Conservation (phyloP, 1,284 basidiomycete genomes). For the Leccinum ponderosum region DNA sequence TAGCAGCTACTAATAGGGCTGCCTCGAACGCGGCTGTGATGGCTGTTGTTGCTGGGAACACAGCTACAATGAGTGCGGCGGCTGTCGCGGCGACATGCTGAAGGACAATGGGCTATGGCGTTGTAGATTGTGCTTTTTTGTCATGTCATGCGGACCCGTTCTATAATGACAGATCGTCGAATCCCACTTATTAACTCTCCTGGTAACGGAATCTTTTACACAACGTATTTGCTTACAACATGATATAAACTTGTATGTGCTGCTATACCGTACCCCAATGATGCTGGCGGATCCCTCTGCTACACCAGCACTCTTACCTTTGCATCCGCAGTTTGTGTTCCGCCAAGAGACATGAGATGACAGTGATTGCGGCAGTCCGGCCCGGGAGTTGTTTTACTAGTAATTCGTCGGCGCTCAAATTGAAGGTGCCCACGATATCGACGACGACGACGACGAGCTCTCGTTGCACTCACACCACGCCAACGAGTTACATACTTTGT, state of each 20-base stretch:
- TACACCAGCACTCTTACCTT: background rate
- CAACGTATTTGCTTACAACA: background rate
- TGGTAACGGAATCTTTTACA: background rate
- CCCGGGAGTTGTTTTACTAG: background rate
- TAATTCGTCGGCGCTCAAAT: conserved; percentile 3
- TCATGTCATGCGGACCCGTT: background rate
- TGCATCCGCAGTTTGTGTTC: conserved; percentile 2
- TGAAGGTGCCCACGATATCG: conserved; percentile 6
- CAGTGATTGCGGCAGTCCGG: background rate
- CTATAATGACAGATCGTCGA: background rate
- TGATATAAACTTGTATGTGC: background rate
- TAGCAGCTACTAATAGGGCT: no score
- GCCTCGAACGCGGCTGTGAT: no score
- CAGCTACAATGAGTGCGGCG: no score
- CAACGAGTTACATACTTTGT: no score
- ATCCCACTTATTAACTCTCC: background rate
- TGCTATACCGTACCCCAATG: no score
- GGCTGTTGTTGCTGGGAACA: no score
- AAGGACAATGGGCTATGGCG: background rate
- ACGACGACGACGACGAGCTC: conserved; percentile 1
- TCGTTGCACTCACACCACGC: no score
- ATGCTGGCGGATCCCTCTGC: background rate
- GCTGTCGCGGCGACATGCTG: background rate
- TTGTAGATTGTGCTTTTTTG: background rate
- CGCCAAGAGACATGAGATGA: conserved; percentile 1